Evolutionary conservation across 805 yeast genomes (phyloP), one percentile per base, ranked within the genome.

Genomic region (Grigorovia transvaalensis): DNA sequence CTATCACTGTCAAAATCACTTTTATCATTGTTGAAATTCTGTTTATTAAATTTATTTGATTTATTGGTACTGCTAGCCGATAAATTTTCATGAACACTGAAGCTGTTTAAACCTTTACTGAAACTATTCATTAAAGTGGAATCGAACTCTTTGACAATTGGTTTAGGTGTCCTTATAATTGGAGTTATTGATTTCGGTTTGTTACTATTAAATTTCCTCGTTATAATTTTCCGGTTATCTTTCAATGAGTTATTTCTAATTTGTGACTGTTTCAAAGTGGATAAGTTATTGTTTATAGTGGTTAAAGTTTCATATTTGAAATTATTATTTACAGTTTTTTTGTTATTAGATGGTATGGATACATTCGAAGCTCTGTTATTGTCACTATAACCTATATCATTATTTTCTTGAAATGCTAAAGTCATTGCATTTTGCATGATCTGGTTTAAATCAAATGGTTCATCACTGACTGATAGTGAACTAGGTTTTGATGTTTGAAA

Each of bases 351-450:
- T 45, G 46, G 49, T 49, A 23, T 56, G 57, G 38, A 5, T 33
- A 8, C 38, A 33, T 13, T 33, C 15, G 38, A 11, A 33, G 38
- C 15, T 33, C 15, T 33, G 15, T 33, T 33, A 33, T 33, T 33
- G 4, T 38, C 15, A 8, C 56, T 51, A 13, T 53, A 17, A 33
- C 15, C 8, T 33, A 33, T 9, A 38, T 38, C 17, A 38, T 38
- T 41, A 27, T 23, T 49, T 27, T 42, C 79, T 54, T 79, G 84
- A 74, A 81, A 79, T 0, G 90, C 93, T 83, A 85, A 74, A 47
- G 79, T 78, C 70, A 85, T 75, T 1, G 91, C 93, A 67, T 83
- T 83, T 56, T 82, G 88, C 74, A 85, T 76, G 56, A 85, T 85
- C 57, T 79, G 84, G 59, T 79, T 82, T 80, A 85, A 74, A 59